A percentile compares a stretch with the other conserved stretches of the same genome.
These are phyloP conservation scores for Diaporthe australafricana DNA, from an alignment of 2,329 filamentous ascomycete species.

Conservation along the genomic window DNA sequence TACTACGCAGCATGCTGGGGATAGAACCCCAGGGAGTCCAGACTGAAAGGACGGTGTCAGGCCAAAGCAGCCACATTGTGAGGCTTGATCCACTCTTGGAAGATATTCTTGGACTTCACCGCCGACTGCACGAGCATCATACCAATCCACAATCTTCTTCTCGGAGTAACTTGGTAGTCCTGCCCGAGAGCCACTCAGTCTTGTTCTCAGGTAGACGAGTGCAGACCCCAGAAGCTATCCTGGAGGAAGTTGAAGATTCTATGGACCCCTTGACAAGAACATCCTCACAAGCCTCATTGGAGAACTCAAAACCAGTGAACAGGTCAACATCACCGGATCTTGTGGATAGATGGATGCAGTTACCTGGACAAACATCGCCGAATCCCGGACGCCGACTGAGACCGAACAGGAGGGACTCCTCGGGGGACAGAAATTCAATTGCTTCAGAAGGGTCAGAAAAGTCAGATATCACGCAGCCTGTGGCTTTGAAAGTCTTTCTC, in stretches of 20 bases:
- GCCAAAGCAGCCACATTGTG: not conserved
- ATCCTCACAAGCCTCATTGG: not conserved
- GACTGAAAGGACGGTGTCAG: not conserved
- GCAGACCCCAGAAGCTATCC: not conserved
- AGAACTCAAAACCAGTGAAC: not conserved
- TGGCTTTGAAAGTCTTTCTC: not conserved
- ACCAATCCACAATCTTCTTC: not conserved
- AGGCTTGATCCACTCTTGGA: not conserved
- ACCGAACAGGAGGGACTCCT: not conserved
- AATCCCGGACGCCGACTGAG: not conserved
- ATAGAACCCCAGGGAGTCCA: not conserved
- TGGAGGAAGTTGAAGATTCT: not conserved
- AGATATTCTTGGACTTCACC: not conserved
- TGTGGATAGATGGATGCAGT: not conserved
- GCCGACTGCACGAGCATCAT: not conserved
- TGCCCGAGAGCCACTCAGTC: not conserved
- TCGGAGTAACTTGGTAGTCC: not conserved
- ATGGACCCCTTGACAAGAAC: not conserved
- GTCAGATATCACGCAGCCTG: not conserved
- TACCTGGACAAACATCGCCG: not conserved
- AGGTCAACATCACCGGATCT: not conserved
- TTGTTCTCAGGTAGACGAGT: not conserved
- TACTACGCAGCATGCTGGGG: not conserved
- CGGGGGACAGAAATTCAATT: not conserved
- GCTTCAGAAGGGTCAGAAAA: not conserved